phyloP scores from a whole-genome alignment of 768 basidiomycete species.

The Psilocybe sp. region DNA sequence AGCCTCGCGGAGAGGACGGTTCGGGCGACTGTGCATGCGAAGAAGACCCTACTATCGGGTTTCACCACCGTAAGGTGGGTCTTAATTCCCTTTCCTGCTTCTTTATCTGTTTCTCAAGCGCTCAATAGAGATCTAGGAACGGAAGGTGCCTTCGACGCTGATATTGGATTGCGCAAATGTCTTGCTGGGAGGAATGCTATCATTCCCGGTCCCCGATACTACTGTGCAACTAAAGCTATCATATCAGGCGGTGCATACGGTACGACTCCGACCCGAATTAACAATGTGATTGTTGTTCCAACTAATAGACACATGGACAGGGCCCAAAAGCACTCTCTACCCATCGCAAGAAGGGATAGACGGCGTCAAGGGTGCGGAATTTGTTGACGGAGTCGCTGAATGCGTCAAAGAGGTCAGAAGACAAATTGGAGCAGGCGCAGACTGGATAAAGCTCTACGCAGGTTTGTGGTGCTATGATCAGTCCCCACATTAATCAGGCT shows the following conservation, averaged over 20 bases:
- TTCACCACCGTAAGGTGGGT: conserved; percentile 60
- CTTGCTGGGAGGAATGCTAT: conserved; percentile 36
- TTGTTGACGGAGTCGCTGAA: conserved; percentile 54
- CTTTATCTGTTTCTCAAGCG: background rate
- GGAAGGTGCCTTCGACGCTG: conserved; percentile 63
- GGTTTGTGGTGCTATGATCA: too few relatives aligned
- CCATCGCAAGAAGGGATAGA: conserved; percentile 51
- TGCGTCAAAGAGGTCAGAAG: conserved; percentile 54
- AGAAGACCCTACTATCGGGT: conserved; percentile 54
- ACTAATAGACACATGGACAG: conserved; percentile 25
- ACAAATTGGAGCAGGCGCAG: conserved; percentile 64
- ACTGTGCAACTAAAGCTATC: conserved; percentile 57
- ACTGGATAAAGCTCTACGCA: conserved; percentile 52
- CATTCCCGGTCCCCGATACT: conserved; percentile 62
- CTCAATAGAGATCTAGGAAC: conserved; percentile 58
- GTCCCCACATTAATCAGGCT: too few relatives aligned
- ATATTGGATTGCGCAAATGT: conserved; percentile 55
- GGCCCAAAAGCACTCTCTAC: conserved; percentile 48
- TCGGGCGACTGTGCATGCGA: conserved; percentile 59
- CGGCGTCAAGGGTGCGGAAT: conserved; percentile 54
- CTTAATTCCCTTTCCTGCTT: background rate
- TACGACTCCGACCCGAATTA: conserved; percentile 18
- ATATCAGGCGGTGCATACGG: conserved; percentile 62
- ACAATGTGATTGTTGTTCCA: background rate
- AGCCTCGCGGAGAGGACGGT: conserved; percentile 56